Base-by-base conservation (phyloP, 2,329 filamentous ascomycete genomes). In the Colletotrichum noveboracense region DNA sequence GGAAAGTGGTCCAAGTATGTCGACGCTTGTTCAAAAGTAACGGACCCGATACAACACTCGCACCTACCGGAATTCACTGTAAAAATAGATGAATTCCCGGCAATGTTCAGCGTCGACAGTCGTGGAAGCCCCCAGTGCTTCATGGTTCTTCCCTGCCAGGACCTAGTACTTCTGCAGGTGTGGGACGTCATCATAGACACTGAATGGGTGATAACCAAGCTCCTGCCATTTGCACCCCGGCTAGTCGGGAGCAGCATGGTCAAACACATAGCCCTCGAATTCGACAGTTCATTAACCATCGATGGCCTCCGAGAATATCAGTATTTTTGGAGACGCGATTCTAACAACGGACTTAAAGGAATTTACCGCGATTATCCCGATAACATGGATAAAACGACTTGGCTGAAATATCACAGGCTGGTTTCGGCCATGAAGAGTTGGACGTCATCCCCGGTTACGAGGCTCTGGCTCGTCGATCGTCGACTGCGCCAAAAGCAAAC, bases 41-140 rank as follows among this genome's bases (percentile, higher is more conserved):
- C 2, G 43, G n/a, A 52, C 10, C 43, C 43, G n/a, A 24, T 52
- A 21, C 43, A 13, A 5, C 3, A 52, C 1, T 21, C 43, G 43
- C 2, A 13, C 6, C 0, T 48, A 0, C 9, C 10, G n/a, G 43
- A 48, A 21, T 48, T 48, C n/a, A 0, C 43, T 48, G 1, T 48
- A 1, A 21, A 48, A 0, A 21, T 48, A 2, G 43, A 21, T 48
- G 43, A 21, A 13, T 48, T n/a, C 0, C n/a, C n/a, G 2, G n/a
- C 43, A 48, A 21, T 21, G 18, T 48, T 48, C 10, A 48, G 43
- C 43, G 43, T 48, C 43, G 10, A 48, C 0, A 48, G 43, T 21
- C n/a, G 10, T 12, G 43, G 43, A 48, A 48, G 10, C 43, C n/a
- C 43, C 6, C 43, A 21, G 43, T 13, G 43, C 43, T 48, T 48